Conservation (phyloP, 2,329 filamentous ascomycete genomes). For the Graphilbum sp. region DNA sequence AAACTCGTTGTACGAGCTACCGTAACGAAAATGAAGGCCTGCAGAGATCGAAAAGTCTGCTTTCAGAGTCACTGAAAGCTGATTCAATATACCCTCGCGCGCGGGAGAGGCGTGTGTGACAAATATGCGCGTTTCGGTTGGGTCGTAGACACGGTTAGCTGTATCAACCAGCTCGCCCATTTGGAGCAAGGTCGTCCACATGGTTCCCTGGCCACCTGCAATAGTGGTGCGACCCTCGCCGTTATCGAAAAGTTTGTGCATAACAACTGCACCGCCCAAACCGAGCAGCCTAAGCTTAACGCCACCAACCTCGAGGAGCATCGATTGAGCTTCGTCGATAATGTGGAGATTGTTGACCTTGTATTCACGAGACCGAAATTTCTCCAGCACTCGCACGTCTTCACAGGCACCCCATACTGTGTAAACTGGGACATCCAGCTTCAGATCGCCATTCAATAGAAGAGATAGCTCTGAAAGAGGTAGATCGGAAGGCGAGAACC, state of each 20-base stretch:
- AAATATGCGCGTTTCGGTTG: slow-evolving; percentile 91
- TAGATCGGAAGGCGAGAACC: slow-evolving; percentile 65
- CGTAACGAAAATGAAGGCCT: slow-evolving; percentile 94
- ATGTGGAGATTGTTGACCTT: slow-evolving; percentile 96
- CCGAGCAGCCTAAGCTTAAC: slow-evolving; percentile 91
- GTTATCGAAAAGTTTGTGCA: slow-evolving; percentile 99
- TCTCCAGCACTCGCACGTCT: slow-evolving; percentile 92
- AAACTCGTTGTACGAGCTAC: slow-evolving; percentile 99
- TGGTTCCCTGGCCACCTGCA: slow-evolving; percentile 92
- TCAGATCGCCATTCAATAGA: slow-evolving; percentile 75
- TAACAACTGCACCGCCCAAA: slow-evolving; percentile 89
- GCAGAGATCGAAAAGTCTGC: slow-evolving; percentile 97
- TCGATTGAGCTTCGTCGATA: slow-evolving; percentile 93
- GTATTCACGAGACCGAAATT: slow-evolving; percentile 94
- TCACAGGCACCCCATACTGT: slow-evolving; percentile 99
- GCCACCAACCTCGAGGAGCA: slow-evolving; percentile 84
- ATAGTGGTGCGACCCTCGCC: slow-evolving; percentile 96
- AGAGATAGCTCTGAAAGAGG: slow-evolving; percentile 84
- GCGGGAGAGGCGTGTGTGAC: slow-evolving; percentile 94
- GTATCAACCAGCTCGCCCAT: slow-evolving; percentile 98
- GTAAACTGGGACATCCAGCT: slow-evolving; percentile 90
- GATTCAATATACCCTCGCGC: slow-evolving; percentile 89
- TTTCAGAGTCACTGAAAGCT: slow-evolving; percentile 92
- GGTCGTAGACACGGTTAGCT: slow-evolving; percentile 94
- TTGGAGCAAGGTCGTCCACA: slow-evolving; percentile 97